Percentiles rank a stretch among this genome's conserved stretches.
Conservation (phyloP, 352 stramenopile genomes). For the Pythium periplocum region DNA sequence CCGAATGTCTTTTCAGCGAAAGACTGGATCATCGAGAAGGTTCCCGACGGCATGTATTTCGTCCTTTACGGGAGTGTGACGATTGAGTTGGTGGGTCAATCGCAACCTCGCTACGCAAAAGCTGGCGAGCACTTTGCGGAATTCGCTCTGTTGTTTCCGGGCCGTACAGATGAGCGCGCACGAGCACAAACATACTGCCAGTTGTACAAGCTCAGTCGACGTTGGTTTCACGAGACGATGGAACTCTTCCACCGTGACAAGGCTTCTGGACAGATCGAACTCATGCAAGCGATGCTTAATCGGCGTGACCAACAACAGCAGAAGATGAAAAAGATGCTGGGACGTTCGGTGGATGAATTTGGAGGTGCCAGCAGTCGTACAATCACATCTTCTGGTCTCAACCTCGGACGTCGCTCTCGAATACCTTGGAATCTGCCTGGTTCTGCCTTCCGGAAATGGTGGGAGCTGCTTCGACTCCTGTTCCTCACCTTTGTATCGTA, state of each 20-base stretch:
- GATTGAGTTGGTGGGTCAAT: slow-evolving; percentile 23
- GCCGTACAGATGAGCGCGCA: slow-evolving; percentile 39
- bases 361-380: no score
- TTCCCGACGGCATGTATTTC: slow-evolving; percentile 63
- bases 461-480: slow-evolving; percentile 46
- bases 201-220: slow-evolving; percentile 62
- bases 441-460: slow-evolving; percentile 52
- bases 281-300: slow-evolving; percentile 50
- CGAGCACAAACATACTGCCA: slow-evolving; percentile 67
- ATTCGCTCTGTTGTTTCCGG: slow-evolving; percentile 34
- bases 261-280: slow-evolving; percentile 25
- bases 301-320: slow-evolving; percentile 63
- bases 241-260: slow-evolving; percentile 45
- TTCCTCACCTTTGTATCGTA: slow-evolving; percentile 52
- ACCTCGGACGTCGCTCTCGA: neutral
- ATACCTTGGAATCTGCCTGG: slow-evolving; percentile 38
- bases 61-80: slow-evolving; percentile 48
- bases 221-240: slow-evolving; percentile 45
- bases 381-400: no score
- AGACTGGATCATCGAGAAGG: slow-evolving; percentile 70
- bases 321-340: slow-evolving; percentile 76
- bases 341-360: slow-evolving; percentile 20
- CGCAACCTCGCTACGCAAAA: slow-evolving; percentile 29
- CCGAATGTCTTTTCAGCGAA: slow-evolving; percentile 53
- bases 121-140: slow-evolving; percentile 55